Evolutionary conservation across 169 alveolate species (phyloP).

Genomic region (Sarcocystis neurona): DNA sequence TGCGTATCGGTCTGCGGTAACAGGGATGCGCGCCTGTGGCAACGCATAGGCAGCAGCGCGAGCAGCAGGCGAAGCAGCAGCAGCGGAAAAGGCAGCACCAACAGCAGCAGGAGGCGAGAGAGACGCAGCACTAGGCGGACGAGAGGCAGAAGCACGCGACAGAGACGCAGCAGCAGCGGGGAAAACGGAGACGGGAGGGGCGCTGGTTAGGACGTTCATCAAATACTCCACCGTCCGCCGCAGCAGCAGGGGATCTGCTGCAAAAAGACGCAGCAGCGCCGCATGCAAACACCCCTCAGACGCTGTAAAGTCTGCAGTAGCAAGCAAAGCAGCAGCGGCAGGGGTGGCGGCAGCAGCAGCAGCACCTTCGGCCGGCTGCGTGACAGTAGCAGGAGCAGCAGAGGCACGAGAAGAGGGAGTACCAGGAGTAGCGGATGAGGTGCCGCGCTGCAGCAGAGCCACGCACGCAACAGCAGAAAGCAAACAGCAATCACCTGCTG

Average conservation of each 20-base stretch:
- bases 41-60: no score
- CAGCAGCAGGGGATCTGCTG: background rate
- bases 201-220: background rate
- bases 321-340: no score
- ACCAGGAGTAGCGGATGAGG: background rate
- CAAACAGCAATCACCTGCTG: no score
- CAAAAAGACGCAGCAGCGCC: background rate
- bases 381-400: background rate
- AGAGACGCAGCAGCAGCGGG: background rate
- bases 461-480: no score
- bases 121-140: background rate
- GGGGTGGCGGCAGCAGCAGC: background rate
- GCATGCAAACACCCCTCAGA: conserved; percentile 9
- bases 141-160: background rate
- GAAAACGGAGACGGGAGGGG: background rate
- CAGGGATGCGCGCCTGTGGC: no score
- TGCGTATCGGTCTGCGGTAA: no score
- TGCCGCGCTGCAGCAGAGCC: no score
- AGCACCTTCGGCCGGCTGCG: background rate
- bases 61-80: background rate
- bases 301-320: no score
- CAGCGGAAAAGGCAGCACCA: background rate
- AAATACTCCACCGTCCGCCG: background rate
- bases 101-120: background rate
- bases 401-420: background rate